These are phyloP conservation scores for Coemansia sp. DNA, from an alignment of 371 early-diverging fungal genomes.

Conservation along the genomic window DNA sequence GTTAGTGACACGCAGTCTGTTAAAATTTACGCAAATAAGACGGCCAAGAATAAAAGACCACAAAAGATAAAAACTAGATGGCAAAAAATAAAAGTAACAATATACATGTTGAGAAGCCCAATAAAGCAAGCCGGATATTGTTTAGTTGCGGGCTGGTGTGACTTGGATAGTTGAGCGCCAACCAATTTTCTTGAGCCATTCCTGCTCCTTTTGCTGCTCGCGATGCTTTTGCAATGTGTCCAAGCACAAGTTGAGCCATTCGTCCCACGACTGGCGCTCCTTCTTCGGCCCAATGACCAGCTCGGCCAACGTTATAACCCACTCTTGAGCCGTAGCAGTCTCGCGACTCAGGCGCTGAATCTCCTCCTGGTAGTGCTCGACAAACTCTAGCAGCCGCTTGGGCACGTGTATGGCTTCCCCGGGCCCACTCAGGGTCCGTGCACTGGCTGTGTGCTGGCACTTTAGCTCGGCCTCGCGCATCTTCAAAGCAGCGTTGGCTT, in stretches of 20 bases:
- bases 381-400: slow-evolving; percentile 32
- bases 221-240: slow-evolving; percentile 37
- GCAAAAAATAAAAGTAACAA: not conserved
- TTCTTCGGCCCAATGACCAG: slow-evolving; percentile 40
- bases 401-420: not conserved
- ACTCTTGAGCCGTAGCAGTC: slow-evolving; percentile 39
- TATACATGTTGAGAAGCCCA: not conserved
- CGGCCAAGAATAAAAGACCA: not conserved
- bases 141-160: not conserved
- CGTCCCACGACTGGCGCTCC: slow-evolving; percentile 45
- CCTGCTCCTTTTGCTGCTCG: slow-evolving; percentile 22
- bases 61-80: not conserved
- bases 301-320: slow-evolving; percentile 44
- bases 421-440: not conserved
- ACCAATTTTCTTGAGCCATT: slow-evolving; percentile 20
- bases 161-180: slow-evolving; percentile 10
- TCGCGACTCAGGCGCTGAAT: slow-evolving; percentile 31
- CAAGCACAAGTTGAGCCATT: slow-evolving; percentile 40
- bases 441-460: not conserved
- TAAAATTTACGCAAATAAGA: slow-evolving; percentile 1
- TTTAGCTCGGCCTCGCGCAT: slow-evolving; percentile 29
- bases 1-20: not conserved
- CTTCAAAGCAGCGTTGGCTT: slow-evolving; percentile 10
- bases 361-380: slow-evolving; percentile 38
- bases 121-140: not conserved